phyloP scores from a whole-genome alignment of 2,329 filamentous ascomycete genomes.

The Apiospora rasikravindrae region DNA sequence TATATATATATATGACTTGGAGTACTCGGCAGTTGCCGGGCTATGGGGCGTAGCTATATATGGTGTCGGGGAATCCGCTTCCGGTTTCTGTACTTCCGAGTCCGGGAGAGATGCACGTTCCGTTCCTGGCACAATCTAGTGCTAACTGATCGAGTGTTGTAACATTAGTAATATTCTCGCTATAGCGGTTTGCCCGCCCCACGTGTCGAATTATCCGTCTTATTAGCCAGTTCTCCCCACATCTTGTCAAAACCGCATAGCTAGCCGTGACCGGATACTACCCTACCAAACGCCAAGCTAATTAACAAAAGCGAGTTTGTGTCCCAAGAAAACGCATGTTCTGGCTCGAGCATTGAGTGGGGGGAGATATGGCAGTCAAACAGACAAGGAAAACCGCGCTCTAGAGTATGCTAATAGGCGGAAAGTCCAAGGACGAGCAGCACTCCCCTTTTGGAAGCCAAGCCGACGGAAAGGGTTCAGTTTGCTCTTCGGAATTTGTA shows the following conservation, averaged over 20 bases:
- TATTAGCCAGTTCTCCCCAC: conserved; percentile 8
- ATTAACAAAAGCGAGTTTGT: not conserved
- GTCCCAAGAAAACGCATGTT: not conserved
- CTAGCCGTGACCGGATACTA: not conserved
- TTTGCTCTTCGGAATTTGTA: not conserved
- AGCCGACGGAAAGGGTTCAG: not conserved
- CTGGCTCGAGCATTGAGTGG: not conserved
- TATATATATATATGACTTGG: not conserved
- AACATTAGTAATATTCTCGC: not conserved
- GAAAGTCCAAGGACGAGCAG: not conserved
- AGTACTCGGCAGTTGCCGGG: not conserved
- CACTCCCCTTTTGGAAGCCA: conserved; percentile 2
- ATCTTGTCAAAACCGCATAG: not conserved
- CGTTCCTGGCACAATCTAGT: not conserved
- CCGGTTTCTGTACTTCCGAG: not conserved
- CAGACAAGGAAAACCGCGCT: not conserved
- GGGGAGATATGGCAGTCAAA: not conserved
- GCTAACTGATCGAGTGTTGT: not conserved
- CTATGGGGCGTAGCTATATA: too few relatives aligned
- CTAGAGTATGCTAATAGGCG: not conserved
- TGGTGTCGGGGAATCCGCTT: not conserved
- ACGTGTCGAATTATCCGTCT: not conserved
- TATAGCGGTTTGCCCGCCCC: not conserved
- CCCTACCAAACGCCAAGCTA: not conserved
- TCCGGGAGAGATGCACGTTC: not conserved